phyloP scores from a whole-genome alignment of 2,329 filamentous ascomycete species.

The Emergomyces orientalis region DNA sequence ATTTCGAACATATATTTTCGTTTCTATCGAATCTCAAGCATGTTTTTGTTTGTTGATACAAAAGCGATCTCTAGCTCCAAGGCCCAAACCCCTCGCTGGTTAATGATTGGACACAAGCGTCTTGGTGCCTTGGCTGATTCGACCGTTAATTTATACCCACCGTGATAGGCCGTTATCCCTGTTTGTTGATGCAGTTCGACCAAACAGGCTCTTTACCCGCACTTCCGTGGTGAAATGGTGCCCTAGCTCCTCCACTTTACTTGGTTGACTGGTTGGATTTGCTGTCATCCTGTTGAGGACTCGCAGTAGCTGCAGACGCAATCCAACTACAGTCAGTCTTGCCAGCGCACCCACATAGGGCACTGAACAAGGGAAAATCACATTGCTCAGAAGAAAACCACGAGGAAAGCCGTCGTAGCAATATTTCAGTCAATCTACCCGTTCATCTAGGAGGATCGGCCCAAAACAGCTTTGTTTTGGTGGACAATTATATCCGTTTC shows the following conservation, averaged over 20 bases:
- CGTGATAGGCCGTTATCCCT: background rate
- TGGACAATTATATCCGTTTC: background rate
- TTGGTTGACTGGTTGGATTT: constrained; percentile 2
- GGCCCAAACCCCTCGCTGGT: background rate
- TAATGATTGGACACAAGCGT: constrained; percentile 1
- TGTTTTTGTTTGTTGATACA: too few relatives aligned
- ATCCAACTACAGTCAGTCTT: constrained; percentile 1
- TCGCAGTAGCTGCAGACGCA: background rate
- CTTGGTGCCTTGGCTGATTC: background rate
- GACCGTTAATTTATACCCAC: background rate
- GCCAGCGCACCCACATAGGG: constrained; percentile 6
- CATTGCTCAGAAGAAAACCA: background rate
- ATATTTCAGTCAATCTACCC: background rate
- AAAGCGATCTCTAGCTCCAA: too few relatives aligned
- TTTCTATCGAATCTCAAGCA: too few relatives aligned
- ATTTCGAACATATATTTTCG: too few relatives aligned
- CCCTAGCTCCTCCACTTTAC: background rate
- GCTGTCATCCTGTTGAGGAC: background rate
- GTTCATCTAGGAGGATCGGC: background rate
- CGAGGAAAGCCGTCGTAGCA: background rate
- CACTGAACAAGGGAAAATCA: background rate
- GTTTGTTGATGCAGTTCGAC: background rate
- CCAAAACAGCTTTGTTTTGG: background rate
- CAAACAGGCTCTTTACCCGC: constrained; percentile 7
- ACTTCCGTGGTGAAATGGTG: constrained; percentile 1